Evolutionary conservation across 345 rosid genomes (phyloP).

Genomic region (Eucalyptus polybractea): DNA sequence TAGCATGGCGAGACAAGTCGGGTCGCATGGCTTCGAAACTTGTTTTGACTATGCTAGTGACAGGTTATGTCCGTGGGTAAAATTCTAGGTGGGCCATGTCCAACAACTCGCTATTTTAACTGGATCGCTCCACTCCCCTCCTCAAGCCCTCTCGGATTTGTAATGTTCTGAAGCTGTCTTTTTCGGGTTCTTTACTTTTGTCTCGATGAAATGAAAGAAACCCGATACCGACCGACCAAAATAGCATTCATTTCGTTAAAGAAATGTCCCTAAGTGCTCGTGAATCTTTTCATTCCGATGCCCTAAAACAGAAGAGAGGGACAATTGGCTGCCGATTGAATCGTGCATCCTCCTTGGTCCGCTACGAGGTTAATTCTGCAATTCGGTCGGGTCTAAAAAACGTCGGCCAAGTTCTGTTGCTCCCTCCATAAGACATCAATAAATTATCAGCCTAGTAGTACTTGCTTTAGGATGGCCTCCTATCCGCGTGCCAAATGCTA

Average conservation of each 20-base stretch:
- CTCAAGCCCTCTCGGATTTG: not conserved
- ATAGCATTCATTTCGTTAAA: not conserved
- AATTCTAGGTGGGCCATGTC: not conserved
- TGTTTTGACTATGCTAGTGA: not conserved
- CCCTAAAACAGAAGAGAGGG: not conserved
- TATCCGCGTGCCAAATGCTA: not conserved
- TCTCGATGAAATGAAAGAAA: not conserved
- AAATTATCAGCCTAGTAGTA: not conserved
- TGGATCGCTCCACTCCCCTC: not conserved
- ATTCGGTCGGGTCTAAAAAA: not conserved
- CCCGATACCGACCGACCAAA: not conserved
- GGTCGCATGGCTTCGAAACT: not conserved
- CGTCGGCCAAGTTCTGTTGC: not conserved
- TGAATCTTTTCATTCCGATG: not conserved
- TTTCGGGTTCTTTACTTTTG: not conserved
- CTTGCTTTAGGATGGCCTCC: not conserved
- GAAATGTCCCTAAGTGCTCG: not conserved
- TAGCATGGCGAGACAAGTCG: not conserved
- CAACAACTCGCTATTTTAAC: not conserved
- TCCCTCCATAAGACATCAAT: not conserved
- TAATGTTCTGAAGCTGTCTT: not conserved
- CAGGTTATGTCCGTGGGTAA: not conserved
- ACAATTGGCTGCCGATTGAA: not conserved
- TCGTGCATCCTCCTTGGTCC: not conserved
- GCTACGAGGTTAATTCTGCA: not conserved